phyloP scores from a whole-genome alignment of 73 alveolate species.

The Blepharisma stoltei region DNA sequence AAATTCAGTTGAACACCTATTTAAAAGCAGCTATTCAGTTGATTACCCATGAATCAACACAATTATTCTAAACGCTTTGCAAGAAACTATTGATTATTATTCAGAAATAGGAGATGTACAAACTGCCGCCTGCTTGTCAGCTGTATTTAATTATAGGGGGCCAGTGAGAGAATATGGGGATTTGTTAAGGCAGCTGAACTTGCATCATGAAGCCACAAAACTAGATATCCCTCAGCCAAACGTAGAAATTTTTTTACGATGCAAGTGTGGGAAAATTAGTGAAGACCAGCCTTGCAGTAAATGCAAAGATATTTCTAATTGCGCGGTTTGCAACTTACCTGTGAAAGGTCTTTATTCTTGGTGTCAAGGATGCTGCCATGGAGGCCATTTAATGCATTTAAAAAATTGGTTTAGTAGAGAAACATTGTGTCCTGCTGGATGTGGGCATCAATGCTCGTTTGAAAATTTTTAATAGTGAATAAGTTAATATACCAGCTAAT shows the following conservation, averaged over 20 bases:
- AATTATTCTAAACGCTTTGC: neutral
- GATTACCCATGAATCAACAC: neutral
- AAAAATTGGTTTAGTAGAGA: slow-evolving; percentile 34
- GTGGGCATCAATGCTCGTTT: slow-evolving; percentile 45
- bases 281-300: slow-evolving; percentile 8
- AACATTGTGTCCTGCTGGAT: slow-evolving; percentile 47
- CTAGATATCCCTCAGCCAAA: neutral
- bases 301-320: slow-evolving; percentile 18
- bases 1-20: neutral
- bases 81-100: slow-evolving; percentile 17
- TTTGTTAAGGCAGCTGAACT: neutral
- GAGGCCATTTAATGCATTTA: slow-evolving; percentile 48
- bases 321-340: slow-evolving; percentile 38
- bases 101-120: slow-evolving; percentile 29
- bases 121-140: slow-evolving; percentile 24
- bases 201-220: neutral
- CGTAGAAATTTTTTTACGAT: neutral
- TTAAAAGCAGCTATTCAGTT: neutral
- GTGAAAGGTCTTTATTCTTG: slow-evolving; percentile 44
- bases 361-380: slow-evolving; percentile 55
- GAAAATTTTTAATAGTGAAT: too few species aligned
- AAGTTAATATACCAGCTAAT: too few species aligned
- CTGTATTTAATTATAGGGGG: neutral
- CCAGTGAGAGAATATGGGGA: slow-evolving; percentile 13
- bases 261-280: slow-evolving; percentile 11